Base-by-base conservation (phyloP, 129 eudicot species). In the Ambrosia artemisiifolia region DNA sequence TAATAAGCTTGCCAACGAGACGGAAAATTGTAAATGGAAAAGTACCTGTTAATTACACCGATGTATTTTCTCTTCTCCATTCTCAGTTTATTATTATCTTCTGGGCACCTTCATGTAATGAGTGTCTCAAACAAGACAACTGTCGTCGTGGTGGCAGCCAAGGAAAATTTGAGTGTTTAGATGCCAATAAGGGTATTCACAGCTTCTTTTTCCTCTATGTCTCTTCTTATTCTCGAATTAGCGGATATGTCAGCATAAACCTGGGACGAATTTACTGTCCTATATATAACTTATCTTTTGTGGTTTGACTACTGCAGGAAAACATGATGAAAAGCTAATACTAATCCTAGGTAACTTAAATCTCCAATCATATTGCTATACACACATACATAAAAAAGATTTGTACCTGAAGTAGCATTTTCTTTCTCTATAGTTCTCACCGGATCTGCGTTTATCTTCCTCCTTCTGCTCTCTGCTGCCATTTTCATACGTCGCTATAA, bases 361-460 rank as follows among this genome's bases (percentile, higher is more conserved):
- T 51, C 51, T 51, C 6, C 57, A 6, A 51, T 51, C 3, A 16
- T 17, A 17, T 51, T 17, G 17, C 59, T 7, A 47, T 19, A 34
- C 17, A 34, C 35, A 36, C 48, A 66, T 36, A 28, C 62, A 57
- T 68, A 24, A 61, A 49, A 28, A 40, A 33, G 34, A 18, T 19
- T 38, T 68, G 38, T 38, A 34, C 19, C 64, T 77, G 57, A 77
- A 3, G 16, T 70, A 38, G 30, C 1, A 36, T 75, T 64, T 38
- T 47, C 14, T 53, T 80, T 34, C 5, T 62, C 43, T 77, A 83
- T 77, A 83, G 91, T 71, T 69, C 40, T 68, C n/a, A 19, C 38
- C 6, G 88, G 75, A 75, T 72, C 72, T 13, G 62, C 44, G 11
- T 40, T 40, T 40, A 7, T 69, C 14, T 12, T 81, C 51, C 38